Conservation (phyloP, 306 rosid species). For the Pterocarpus santalinus region DNA sequence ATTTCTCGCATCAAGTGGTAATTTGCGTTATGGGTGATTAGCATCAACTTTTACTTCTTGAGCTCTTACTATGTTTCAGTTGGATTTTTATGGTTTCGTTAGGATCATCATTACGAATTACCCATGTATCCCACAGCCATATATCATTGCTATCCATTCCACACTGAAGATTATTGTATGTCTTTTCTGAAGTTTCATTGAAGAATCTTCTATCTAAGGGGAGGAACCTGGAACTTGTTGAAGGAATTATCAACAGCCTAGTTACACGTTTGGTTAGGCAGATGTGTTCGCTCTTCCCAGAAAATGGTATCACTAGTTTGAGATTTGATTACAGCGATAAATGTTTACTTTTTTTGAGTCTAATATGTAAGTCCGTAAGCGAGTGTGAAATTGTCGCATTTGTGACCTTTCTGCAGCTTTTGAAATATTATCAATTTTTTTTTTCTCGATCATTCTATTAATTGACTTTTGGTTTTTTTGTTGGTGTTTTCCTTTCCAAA, state of each 20-base stretch:
- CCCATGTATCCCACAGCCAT: constrained; percentile 21
- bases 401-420: constrained; percentile 38
- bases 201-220: constrained; percentile 63
- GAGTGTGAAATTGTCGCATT: not conserved
- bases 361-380: not conserved
- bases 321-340: constrained; percentile 36
- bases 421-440: constrained; percentile 3
- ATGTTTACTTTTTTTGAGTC: constrained; percentile 18
- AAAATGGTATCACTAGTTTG: constrained; percentile 66
- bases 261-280: constrained; percentile 70
- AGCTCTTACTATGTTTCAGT: constrained; percentile 21
- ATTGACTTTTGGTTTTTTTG: constrained; percentile 13
- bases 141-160: constrained; percentile 21
- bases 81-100: constrained; percentile 17
- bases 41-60: constrained; percentile 12
- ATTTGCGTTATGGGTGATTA: constrained; percentile 9
- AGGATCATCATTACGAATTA: constrained; percentile 15
- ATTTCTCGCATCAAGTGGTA: constrained; percentile 18
- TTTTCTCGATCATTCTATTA: constrained; percentile 8
- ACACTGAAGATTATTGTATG: constrained; percentile 33
- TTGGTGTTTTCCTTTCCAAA: constrained; percentile 17
- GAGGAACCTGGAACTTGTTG: constrained; percentile 68
- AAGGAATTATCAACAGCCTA: constrained; percentile 74
- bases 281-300: constrained; percentile 65
- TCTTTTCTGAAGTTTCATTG: constrained; percentile 69